These are phyloP conservation scores for Podospora pseudocomata DNA, from an alignment of 495 filamentous ascomycete genomes.

Conservation along the genomic window DNA sequence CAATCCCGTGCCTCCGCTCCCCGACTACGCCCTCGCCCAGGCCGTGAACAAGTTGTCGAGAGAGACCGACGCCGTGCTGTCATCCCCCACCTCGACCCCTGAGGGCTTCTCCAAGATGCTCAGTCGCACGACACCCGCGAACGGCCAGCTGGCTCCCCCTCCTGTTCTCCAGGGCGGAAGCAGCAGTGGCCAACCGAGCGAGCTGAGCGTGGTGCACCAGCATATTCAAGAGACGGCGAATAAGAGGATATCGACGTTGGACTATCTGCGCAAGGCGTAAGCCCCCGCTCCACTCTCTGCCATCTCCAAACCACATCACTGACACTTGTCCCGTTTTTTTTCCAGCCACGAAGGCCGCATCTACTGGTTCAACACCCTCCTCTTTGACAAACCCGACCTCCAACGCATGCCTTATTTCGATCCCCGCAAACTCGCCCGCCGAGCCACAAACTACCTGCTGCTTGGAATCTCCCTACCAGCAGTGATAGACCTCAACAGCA, in stretches of 20 bases:
- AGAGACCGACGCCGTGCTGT: conserved; percentile 29
- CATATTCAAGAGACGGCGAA: conserved; percentile 85
- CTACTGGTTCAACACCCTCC: conserved; percentile 96
- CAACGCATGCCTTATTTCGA: conserved; percentile 81
- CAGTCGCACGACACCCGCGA: conserved; percentile 33
- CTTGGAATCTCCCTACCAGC: conserved; percentile 87
- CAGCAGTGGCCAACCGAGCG: conserved; percentile 33
- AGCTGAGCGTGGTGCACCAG: conserved; percentile 55
- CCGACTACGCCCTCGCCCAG: conserved; percentile 35
- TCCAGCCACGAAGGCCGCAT: conserved; percentile 82
- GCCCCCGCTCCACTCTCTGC: conserved; percentile 32
- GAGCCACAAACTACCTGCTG: conserved; percentile 87
- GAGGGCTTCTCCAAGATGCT: conserved; percentile 46
- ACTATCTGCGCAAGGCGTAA: conserved; percentile 88
- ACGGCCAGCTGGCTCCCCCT: conserved; percentile 31
- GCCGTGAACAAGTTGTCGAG: conserved; percentile 34
- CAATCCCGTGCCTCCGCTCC: conserved; percentile 38
- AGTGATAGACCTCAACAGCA: conserved; percentile 79
- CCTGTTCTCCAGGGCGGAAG: conserved; percentile 26
- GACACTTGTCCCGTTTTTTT: conserved; percentile 10
- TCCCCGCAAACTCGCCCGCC: conserved; percentile 71
- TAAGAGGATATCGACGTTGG: conserved; percentile 93
- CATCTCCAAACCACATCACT: conserved; percentile 11
- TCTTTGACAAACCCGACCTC: conserved; percentile 81
- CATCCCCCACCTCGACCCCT: conserved; percentile 31